Evolutionary conservation across 805 yeast species (phyloP), one percentile per base, ranked within the genome.

Genomic region (Kluyveromyces wickerhamii): DNA sequence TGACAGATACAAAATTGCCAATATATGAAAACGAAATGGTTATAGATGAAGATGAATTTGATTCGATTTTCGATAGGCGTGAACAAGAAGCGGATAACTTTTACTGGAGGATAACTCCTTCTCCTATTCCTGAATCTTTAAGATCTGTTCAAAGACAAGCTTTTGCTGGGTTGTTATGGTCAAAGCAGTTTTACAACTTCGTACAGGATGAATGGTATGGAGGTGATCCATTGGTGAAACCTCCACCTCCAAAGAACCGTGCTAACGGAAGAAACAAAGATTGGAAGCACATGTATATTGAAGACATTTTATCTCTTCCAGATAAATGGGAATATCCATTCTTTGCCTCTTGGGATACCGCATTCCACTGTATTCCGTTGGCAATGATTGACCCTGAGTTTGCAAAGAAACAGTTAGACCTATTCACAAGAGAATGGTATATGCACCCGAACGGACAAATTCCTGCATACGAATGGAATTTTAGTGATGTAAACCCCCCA

Each of bases 391-490:
- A 87, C 57, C 95, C 95, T 2, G 85, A 74, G 36, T 87, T 84
- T 63, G 94, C 96, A 22, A 87, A 87, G 58, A 79, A 74, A 48
- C 96, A 87, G 62, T 69, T 87, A 47, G 94, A 81, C 54, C 64
- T 87, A 38, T 65, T 87, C 55, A 80, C 94, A 20, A 71, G 95
- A 52, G 96, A 87, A 60, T 87, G 96, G 96, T 87, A 87, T 55
- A 85, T 86, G 94, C 95, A 89, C 55, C 96, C 96, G 29, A 87
- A 87, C 56, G 96, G 96, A n/a, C 96, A 88, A 60, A 75, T 86
- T 44, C 96, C 96, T 0, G 95, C 96, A 10, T 87, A 87, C 57
- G 96, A 87, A 60, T 87, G 96, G 96, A 87, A 88, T 57, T 87
- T 87, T 51, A 67, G 82, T 42, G 96, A 87, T 58, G 94, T 88